These are phyloP conservation scores for Pythium brassicae DNA, from an alignment of 352 stramenopile species.

Conservation along the genomic window DNA sequence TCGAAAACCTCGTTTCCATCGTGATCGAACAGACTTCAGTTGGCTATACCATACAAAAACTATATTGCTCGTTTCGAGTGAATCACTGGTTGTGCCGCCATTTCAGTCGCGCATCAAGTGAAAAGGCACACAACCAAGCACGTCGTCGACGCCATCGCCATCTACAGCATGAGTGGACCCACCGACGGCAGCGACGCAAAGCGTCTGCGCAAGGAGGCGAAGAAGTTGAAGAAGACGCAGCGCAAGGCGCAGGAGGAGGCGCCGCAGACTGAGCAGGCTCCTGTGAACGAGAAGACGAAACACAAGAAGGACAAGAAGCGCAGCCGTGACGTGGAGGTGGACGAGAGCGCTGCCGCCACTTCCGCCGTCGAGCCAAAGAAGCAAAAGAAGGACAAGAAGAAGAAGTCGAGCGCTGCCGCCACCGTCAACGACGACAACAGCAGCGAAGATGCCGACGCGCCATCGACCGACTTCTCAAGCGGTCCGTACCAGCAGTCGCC, in stretches of 20 bases:
- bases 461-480: slow-evolving; percentile 55
- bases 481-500: slow-evolving; percentile 72
- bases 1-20: too few species aligned
- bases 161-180: slow-evolving; percentile 9
- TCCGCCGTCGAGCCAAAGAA: slow-evolving; percentile 13
- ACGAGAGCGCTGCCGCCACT: background rate
- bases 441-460: slow-evolving; percentile 8
- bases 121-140: too few species aligned
- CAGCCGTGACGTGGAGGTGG: slow-evolving; percentile 23
- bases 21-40: too few species aligned
- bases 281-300: slow-evolving; percentile 27
- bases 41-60: too few species aligned
- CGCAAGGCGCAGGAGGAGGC: slow-evolving; percentile 38
- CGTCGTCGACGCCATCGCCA: too few species aligned
- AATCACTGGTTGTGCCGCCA: too few species aligned
- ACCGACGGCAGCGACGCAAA: slow-evolving; percentile 24
- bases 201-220: slow-evolving; percentile 23
- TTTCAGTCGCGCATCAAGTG: too few species aligned
- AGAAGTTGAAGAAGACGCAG: slow-evolving; percentile 33
- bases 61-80: too few species aligned
- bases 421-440: slow-evolving; percentile 29
- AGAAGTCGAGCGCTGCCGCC: slow-evolving; percentile 20
- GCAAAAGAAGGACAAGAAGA: slow-evolving; percentile 51
- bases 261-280: slow-evolving; percentile 9
- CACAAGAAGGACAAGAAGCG: slow-evolving; percentile 42